Base-by-base conservation (phyloP, 2,329 filamentous ascomycete genomes). In the Monilinia polystroma region DNA sequence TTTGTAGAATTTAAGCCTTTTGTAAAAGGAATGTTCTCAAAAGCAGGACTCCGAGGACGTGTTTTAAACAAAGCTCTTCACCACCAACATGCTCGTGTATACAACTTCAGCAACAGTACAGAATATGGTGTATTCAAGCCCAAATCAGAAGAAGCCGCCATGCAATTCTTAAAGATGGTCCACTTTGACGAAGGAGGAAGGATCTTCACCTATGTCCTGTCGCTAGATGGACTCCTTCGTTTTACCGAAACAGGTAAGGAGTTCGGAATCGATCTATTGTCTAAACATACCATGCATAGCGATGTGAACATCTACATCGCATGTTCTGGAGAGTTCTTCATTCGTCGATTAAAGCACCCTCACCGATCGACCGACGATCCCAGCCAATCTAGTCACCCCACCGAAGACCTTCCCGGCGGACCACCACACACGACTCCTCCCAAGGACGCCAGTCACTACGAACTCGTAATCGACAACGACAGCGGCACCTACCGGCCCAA, bases 231-330 rank as follows among this genome's bases (percentile, higher is more conserved):
- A 6, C 83, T 94, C 64, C 85, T 96, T 75, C 89, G 93, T 56
- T 97, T 97, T 79, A 97, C 94, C 0, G 94, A 97, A 78, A 98
- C 94, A 0, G 94, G 94, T 41, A 95, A 95, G 73, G 93, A 97
- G 74, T 97, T 97, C 68, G 92, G 93, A 63, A 92, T 98, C 73
- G 94, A 97, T 79, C 82, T 97, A 77, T 80, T 98, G 73, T 93
- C 89, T 77, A 98, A 98, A 77, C 94, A 98, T 78, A 96, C 92
- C 52, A 97, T 98, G 92, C 94, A 98, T 80, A 94, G 91, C 71
- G 89, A 97, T 77, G 93, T 97, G 1, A 90, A 88, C 47, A 90
- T 91, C 2, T 97, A 97, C 77, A 92, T 97, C 70, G 94, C 93
- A 29, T 97, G 89, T 76, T 92, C 91, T 0, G 94, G 94, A 53